These are phyloP conservation scores for Albophoma yamanashiensis DNA, from an alignment of 2,329 filamentous ascomycete genomes.

Conservation along the genomic window DNA sequence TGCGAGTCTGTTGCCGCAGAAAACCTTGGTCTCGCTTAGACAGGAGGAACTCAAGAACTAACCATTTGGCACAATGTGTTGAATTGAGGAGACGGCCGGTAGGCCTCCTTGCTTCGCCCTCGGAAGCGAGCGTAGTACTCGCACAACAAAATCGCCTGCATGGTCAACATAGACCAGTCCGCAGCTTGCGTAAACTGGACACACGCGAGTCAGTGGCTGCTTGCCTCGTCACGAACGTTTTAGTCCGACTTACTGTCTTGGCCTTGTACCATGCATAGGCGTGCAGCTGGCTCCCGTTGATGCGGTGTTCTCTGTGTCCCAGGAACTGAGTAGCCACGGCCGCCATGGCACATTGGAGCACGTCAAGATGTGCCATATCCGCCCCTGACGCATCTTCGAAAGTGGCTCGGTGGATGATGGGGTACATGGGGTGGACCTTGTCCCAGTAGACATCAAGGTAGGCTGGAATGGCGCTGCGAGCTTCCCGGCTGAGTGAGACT, in stretches of 20 bases:
- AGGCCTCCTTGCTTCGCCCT: slow-evolving; percentile 35
- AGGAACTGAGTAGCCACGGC: slow-evolving; percentile 44
- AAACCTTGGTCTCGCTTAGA: not conserved
- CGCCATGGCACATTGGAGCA: slow-evolving; percentile 44
- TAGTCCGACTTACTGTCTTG: slow-evolving; percentile 32
- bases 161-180: slow-evolving; percentile 34
- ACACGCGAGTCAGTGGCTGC: not conserved
- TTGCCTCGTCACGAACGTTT: not conserved
- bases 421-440: slow-evolving; percentile 34
- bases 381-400: slow-evolving; percentile 24
- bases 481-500: slow-evolving; percentile 25
- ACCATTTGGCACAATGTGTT: slow-evolving; percentile 42
- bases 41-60: slow-evolving; percentile 19
- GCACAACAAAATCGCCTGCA: slow-evolving; percentile 44
- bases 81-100: slow-evolving; percentile 37
- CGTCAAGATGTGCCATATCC: slow-evolving; percentile 24
- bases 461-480: slow-evolving; percentile 32
- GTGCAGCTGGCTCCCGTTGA: slow-evolving; percentile 38
- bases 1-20: slow-evolving; percentile 10
- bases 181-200: slow-evolving; percentile 24
- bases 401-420: slow-evolving; percentile 38
- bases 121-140: slow-evolving; percentile 45
- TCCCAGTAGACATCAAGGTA: slow-evolving; percentile 46
- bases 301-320: slow-evolving; percentile 35
- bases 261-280: slow-evolving; percentile 38